Evolutionary conservation across 208 protist species (phyloP).

Genomic region (Balamuthia mandrillaris): DNA sequence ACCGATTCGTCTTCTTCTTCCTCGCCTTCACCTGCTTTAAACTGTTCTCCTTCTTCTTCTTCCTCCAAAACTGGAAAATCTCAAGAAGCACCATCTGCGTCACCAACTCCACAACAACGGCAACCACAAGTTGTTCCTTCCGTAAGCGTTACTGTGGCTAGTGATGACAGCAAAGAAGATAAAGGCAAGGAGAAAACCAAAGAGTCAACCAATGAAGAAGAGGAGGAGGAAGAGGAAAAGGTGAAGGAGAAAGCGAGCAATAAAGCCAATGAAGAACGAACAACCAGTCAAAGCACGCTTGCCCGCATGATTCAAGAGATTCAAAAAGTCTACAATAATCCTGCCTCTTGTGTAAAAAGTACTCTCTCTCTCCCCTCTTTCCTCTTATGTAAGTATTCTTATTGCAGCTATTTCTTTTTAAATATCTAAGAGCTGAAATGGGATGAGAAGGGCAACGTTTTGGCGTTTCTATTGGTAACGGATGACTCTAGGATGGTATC

Average conservation of each 20-base stretch:
- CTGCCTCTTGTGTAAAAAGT: slow-evolving; percentile 1
- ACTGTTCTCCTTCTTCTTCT: neutral
- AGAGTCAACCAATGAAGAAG: neutral
- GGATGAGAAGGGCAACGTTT: neutral
- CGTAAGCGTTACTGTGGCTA: neutral
- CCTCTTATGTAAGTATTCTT: neutral
- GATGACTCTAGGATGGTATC: neutral
- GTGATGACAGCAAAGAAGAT: too few relatives aligned
- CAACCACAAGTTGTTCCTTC: neutral
- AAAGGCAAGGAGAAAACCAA: neutral
- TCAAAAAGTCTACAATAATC: neutral
- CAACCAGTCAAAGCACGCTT: neutral
- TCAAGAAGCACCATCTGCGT: neutral
- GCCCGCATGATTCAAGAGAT: neutral
- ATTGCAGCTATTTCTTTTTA: neutral
- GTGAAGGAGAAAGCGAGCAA: neutral
- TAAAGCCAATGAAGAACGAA: neutral
- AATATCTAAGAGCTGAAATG: neutral
- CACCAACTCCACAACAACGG: neutral
- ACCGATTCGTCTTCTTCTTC: too few relatives aligned
- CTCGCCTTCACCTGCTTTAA: too few relatives aligned
- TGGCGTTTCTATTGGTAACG: neutral
- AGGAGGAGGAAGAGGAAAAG: neutral
- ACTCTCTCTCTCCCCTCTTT: neutral
- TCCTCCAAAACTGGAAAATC: neutral